A percentile compares a stretch with the other conserved stretches of the same genome.
Evolutionary conservation across 1,139 yeast species (phyloP).

Genomic region (Geotrichum citri-aurantii): DNA sequence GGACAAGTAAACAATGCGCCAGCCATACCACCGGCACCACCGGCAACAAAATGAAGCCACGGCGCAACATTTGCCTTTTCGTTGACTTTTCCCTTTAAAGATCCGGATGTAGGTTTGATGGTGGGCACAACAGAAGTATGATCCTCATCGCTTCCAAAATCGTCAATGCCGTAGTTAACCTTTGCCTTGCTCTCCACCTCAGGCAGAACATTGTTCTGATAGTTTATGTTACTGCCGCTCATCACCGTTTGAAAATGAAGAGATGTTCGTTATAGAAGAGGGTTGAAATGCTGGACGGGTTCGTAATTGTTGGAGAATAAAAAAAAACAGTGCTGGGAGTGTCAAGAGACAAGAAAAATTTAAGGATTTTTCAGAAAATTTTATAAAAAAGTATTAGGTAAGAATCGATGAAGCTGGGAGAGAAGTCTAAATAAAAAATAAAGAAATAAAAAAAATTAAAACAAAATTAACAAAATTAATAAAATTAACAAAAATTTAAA

Average conservation of each 20-base stretch:
- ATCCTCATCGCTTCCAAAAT: slow-evolving; percentile 16
- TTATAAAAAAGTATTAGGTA: background rate
- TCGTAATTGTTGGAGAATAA: background rate
- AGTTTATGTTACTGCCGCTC: background rate
- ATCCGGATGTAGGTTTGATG: slow-evolving; percentile 6
- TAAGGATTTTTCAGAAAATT: background rate
- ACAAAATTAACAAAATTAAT: no score
- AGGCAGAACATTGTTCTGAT: background rate
- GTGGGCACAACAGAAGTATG: slow-evolving; percentile 15
- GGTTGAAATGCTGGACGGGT: background rate
- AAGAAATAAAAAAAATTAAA: background rate
- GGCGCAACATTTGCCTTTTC: slow-evolving; percentile 47
- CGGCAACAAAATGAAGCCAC: slow-evolving; percentile 99
- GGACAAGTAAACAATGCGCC: slow-evolving; percentile 95
- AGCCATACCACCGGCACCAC: slow-evolving; percentile 96
- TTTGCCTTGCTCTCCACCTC: background rate
- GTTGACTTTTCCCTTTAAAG: slow-evolving; percentile 11
- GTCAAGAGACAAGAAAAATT: background rate
- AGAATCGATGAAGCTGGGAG: background rate
- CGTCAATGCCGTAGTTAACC: background rate
- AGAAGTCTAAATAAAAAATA: background rate
- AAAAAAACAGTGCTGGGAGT: background rate
- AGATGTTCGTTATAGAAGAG: background rate
- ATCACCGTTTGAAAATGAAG: background rate
- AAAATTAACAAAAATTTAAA: no score